Base-by-base conservation (phyloP, 805 yeast genomes). In the Starmerella stellata region DNA sequence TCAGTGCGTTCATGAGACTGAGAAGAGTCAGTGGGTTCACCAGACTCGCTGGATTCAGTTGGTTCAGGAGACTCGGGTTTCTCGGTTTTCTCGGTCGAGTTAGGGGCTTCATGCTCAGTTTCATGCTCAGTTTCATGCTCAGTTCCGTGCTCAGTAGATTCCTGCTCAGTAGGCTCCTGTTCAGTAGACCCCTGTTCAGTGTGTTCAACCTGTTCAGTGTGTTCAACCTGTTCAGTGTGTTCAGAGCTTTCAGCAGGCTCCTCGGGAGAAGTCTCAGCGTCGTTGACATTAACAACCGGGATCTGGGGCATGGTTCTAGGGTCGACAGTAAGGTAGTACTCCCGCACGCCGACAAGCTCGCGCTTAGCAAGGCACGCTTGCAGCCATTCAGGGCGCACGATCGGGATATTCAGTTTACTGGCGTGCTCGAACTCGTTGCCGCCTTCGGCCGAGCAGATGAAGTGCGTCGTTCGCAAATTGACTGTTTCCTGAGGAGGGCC, bases 381-480 rank as follows among this genome's bases (percentile, higher is more conserved):
- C 41, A 90, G 63, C 96, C 96, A 90, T 56, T 90, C 95, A 0
- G 98, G 96, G 56, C 93, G 70, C 21, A 90, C 85, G 30, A 90
- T 71, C 2, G 98, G 98, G 40, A 90, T 82, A 54, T 83, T 90
- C 62, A 73, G 70, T 38, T 77, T 83, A 44, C 69, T 66, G 1
- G 96, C 98, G 54, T 73, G 76, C 44, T 74, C 65, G 61, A 71
- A 78, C 57, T 80, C 85, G 15, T 75, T 66, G n/a, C 81, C 82
- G 31, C 63, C 62, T 36, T 74, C 74, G 17, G 70, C 66, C 14
- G 92, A 76, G 44, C 78, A 69, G n/a, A 90, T 65, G 52, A 78
- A 90, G 57, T 90, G 98, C 1, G 98, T 90, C 1, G 98, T 90
- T 52, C 87, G 95, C 40, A 87, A 78, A 47, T 69, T 69, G 38